These are phyloP conservation scores for Nematodospora valgi DNA, from an alignment of 805 yeast genomes.

Conservation along the genomic window DNA sequence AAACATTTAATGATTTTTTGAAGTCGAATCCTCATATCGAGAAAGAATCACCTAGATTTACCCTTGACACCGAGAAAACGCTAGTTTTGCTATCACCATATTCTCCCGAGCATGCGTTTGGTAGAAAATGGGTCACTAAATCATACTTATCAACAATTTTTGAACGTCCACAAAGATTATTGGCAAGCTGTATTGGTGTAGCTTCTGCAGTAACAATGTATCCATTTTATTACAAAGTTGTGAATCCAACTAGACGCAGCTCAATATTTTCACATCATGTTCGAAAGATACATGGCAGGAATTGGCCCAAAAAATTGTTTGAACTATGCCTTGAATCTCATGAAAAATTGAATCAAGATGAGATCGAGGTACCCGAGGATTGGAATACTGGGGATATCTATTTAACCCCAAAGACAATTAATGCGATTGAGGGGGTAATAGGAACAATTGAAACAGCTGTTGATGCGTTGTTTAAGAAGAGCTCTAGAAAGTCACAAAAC, in stretches of 20 bases:
- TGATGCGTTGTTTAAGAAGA: conserved; percentile 37
- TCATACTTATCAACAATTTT: conserved; percentile 65
- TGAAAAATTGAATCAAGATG: conserved; percentile 46
- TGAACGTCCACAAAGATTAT: conserved; percentile 76
- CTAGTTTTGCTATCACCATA: conserved; percentile 65
- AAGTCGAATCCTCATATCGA: conserved; percentile 41
- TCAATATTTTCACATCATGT: conserved; percentile 60
- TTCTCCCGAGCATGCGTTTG: conserved; percentile 68
- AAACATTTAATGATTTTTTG: conserved; percentile 42
- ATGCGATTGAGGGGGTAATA: conserved; percentile 72
- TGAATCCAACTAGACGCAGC: conserved; percentile 45
- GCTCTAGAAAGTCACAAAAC: conserved; percentile 8
- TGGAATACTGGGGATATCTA: conserved; percentile 88
- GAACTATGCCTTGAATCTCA: conserved; percentile 60
- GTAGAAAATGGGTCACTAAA: conserved; percentile 74
- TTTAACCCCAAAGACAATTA: conserved; percentile 59
- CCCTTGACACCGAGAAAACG: conserved; percentile 42
- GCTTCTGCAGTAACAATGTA: conserved; percentile 69
- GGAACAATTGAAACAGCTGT: conserved; percentile 74
- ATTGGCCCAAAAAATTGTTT: conserved; percentile 62
- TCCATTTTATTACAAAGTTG: conserved; percentile 55
- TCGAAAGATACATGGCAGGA: conserved; percentile 63
- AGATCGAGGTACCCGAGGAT: conserved; percentile 71
- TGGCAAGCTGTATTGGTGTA: conserved; percentile 76
- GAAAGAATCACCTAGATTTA: conserved; percentile 36